Evolutionary conservation across 2,329 filamentous ascomycete species (phyloP).

Genomic region (Colletotrichum abscissum): DNA sequence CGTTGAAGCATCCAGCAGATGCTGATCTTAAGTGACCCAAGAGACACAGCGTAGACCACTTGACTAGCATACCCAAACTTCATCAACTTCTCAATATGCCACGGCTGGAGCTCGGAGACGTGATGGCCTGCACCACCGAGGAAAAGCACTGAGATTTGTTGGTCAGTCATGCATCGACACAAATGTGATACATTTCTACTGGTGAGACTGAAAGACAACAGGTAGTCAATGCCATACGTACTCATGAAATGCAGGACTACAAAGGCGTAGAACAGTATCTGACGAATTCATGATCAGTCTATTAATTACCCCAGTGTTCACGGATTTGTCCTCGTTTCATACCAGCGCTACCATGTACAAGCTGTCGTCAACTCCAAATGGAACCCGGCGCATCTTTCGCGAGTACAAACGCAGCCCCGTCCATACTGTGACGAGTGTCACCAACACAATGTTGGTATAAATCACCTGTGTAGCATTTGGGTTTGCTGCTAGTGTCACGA

Average conservation of each 20-base stretch:
- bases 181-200: too few relatives aligned
- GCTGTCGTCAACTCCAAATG: constrained; percentile 11
- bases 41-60: constrained; percentile 36
- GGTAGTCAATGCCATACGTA: neutral
- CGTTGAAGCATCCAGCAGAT: constrained; percentile 39
- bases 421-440: constrained; percentile 11
- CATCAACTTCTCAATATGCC: constrained; percentile 25
- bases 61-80: constrained; percentile 36
- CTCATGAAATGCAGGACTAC: constrained; percentile 7
- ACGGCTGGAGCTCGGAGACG: constrained; percentile 24
- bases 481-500: constrained; percentile 4
- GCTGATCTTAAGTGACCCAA: constrained; percentile 38
- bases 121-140: constrained; percentile 38
- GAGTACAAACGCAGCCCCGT: constrained; percentile 13
- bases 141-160: constrained; percentile 31
- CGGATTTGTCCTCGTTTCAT: neutral
- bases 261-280: constrained; percentile 14
- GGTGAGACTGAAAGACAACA: too few relatives aligned
- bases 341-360: constrained; percentile 10
- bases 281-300: neutral
- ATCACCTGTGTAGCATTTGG: constrained; percentile 4
- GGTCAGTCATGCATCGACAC: neutral
- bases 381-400: constrained; percentile 4
- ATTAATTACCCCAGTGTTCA: neutral
- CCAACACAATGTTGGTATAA: constrained; percentile 10